Evolutionary conservation across 1,139 yeast species (phyloP), one percentile per base, ranked within the genome.

Genomic region (Pichia sp.): DNA sequence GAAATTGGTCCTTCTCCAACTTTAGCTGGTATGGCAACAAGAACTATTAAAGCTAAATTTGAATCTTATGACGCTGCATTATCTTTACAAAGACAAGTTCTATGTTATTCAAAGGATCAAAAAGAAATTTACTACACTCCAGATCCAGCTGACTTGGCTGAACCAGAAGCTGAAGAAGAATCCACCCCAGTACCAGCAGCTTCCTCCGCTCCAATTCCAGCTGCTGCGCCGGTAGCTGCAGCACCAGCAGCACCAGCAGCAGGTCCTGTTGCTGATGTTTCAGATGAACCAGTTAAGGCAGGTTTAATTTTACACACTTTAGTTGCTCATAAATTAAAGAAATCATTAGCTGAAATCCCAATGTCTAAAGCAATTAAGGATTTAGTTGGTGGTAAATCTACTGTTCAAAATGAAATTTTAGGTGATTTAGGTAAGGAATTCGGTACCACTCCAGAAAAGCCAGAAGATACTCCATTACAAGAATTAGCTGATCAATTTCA

Each of bases 1-100:
- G 99, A 92, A 71, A 87, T 92, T 56, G 99, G 99, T 49, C 99
- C 99, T 54, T 89, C 97, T 45, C 98, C 99, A 52, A 92, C 98
- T 38, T 78, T 92, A 66, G 92, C 97, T 37, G 97, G 97, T 58
- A 92, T 92, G 99, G 97, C 98, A 53, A 80, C 87, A 59, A 82
- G 97, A 73, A 92, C 99, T 54, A 80, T 92, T 68, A 90, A 89
- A 73, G 88, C 95, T 65, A 92, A 90, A 71, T 92, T 89, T 69
- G 97, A 92, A 71, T 85, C 96, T 42, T 92, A 89, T 66, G 99
- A 92, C 67, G 97, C 98, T 51, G 97, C 98, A 44, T 75, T 90
- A 63, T 88, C 96, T 47, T 77, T 92, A 65, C 96, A 92, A 66
- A 92, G 99, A 76, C 95, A 92, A 71, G 95, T 92, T 45, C 77